A percentile compares a stretch with the other conserved stretches of the same genome.
Conservation (phyloP, 2,329 filamentous ascomycete genomes). For the Colletotrichum liriopes region DNA sequence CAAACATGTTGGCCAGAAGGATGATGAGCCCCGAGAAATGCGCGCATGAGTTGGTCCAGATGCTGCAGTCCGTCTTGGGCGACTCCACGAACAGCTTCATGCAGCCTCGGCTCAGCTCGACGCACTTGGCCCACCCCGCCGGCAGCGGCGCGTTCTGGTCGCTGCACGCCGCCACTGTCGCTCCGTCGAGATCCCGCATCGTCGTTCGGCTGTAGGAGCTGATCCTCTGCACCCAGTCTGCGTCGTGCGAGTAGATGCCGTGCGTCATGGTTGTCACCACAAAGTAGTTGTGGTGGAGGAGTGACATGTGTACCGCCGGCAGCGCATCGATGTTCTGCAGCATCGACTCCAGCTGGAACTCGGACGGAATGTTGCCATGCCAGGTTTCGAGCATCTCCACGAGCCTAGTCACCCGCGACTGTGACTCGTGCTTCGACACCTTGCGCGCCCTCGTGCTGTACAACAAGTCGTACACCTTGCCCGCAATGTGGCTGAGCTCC, state of each 20-base stretch:
- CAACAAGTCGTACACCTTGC: slow-evolving; percentile 58
- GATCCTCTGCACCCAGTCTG: slow-evolving; percentile 56
- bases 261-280: slow-evolving; percentile 55
- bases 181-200: slow-evolving; percentile 46
- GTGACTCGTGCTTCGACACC: slow-evolving; percentile 50
- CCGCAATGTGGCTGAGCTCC: slow-evolving; percentile 58
- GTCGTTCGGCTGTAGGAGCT: slow-evolving; percentile 48
- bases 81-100: slow-evolving; percentile 52
- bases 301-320: slow-evolving; percentile 52
- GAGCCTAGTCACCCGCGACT: slow-evolving; percentile 48
- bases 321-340: slow-evolving; percentile 45
- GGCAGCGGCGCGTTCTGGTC: slow-evolving; percentile 46
- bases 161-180: not conserved
- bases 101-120: slow-evolving; percentile 53
- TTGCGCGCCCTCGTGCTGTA: slow-evolving; percentile 47
- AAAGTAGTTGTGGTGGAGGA: slow-evolving; percentile 56
- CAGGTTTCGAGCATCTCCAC: slow-evolving; percentile 55
- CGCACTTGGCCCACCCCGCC: slow-evolving; percentile 52
- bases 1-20: slow-evolving; percentile 52
- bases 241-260: slow-evolving; percentile 56
- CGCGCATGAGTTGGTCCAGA: slow-evolving; percentile 50
- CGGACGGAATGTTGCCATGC: slow-evolving; percentile 52
- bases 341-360: slow-evolving; percentile 55
- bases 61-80: slow-evolving; percentile 50
- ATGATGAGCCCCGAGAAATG: slow-evolving; percentile 54